Evolutionary conservation across 169 alveolate genomes (phyloP), one percentile per base, ranked within the genome.

Genomic region (Plasmodium fragile): DNA sequence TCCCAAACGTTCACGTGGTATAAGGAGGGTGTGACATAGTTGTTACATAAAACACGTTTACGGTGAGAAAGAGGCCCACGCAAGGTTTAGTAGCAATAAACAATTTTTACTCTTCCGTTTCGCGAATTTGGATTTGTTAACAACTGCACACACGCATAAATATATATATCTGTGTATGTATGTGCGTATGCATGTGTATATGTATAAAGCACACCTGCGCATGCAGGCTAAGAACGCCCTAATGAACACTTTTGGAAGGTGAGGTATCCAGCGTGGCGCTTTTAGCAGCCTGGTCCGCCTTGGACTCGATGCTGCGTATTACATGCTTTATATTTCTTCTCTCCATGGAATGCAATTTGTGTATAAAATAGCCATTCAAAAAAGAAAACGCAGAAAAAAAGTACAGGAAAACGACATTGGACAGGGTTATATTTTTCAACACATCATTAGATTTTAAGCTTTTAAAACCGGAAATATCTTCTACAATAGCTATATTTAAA

Each of bases 361-460:
- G 65, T 77, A 87, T 87, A 87, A 53, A 87, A 65, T 87, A 87
- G 43, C 90, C 49, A 69, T 77, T 87, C 71, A 87, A 53, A 78
- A 87, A 87, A 39, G 93, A 87, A 18, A 87, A 75, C 18, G 52
- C 30, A 25, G 93, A 87, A 87, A 87, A 87, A 43, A 87, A 25
- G 70, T 87, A 87, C 52, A 87, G 93, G 69, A 87, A 78, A 87
- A 78, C 82, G 30, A 87, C 87, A 77, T 87, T 87, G 45, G 89
- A 77, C 81, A 77, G 71, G 81, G 93, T 78, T 77, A 87, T 87
- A 55, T 77, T 87, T 87, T 77, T 87, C 43, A 87, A 30, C 8
- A 87, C 93, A 87, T 65, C 70, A 65, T 87, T 78, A 39, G 82
- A 25, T 78, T 87, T 83, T 75, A 87, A 28, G 80, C 75, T 87